Evolutionary conservation across 2,329 filamentous ascomycete genomes (phyloP), one percentile per base, ranked within the genome.

Genomic region (Sclerotinia borealis): DNA sequence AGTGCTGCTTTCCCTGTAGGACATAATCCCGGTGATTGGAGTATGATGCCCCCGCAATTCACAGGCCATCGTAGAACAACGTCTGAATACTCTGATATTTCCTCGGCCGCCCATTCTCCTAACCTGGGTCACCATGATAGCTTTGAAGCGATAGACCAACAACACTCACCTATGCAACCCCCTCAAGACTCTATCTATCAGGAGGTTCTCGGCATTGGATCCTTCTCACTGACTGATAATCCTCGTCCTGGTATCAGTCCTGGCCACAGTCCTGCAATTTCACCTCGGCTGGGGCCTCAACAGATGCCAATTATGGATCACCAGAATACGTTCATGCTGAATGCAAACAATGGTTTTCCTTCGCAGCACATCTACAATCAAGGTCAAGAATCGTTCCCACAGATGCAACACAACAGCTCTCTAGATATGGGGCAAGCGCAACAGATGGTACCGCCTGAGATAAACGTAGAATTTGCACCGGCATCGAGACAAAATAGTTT

Each of bases 11-110:
- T 83, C 69, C 78, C 81, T 49, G 80, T 81, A 66, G 77, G 76
- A 19, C 77, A 79, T 60, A 75, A 78, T 51, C 77, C 79, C 55
- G 77, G 78, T 51, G 85, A 89, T 66, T 89, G 86, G 85, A 76
- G 79, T 39, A 77, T 82, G 72, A 75, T 81, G 72, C 82, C 83
- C 69, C 77, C 79, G 43, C 78, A 80, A 65, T 97, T 96, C 72
- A 88, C 91, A 68, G 81, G 85, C n/a, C 93, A 97, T 74, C 85
- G 92, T 70, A 86, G 93, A 72, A 87, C 85, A 43, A 90, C 91
- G 1, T 97, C 93, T n/a, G 93, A 97, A 70, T 92, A 89, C 72
- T 96, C 92, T 3, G 93, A 97, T 69, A 88, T 96, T 7, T 96
- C 88, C 6, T 96, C 92, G 22, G 90, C 88, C 19, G 87, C 90